These are phyloP conservation scores for Keithomyces neogunnii DNA, from an alignment of 2,329 filamentous ascomycete species.

Conservation along the genomic window DNA sequence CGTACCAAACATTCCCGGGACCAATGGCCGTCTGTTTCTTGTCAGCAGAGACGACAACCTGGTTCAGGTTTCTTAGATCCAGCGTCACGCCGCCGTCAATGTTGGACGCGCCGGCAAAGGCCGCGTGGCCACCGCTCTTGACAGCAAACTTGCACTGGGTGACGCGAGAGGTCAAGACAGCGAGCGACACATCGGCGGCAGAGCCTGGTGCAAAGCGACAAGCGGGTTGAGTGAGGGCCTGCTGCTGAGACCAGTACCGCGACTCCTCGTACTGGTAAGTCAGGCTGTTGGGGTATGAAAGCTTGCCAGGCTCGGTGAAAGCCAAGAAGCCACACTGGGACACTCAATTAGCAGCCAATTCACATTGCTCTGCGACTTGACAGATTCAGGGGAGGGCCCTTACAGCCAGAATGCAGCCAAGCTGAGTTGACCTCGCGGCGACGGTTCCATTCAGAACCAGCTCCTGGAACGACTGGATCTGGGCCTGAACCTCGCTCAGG, in stretches of 20 bases:
- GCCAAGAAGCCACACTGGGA: constrained; percentile 14
- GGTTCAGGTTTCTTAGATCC: constrained; percentile 16
- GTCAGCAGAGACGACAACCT: constrained; percentile 12
- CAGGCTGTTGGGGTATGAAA: constrained; percentile 11
- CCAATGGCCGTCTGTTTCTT: constrained; percentile 10
- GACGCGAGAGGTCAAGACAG: constrained; percentile 15
- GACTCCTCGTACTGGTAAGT: constrained; percentile 12
- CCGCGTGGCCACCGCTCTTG: constrained; percentile 24
- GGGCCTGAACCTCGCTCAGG: constrained; percentile 8
- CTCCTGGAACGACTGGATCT: constrained; percentile 9
- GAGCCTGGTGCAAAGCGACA: constrained; percentile 18
- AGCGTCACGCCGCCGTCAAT: constrained; percentile 20
- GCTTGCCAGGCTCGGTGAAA: constrained; percentile 6
- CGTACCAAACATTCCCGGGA: constrained; percentile 13
- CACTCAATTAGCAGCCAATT: background rate
- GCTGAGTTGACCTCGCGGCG: background rate
- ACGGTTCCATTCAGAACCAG: constrained; percentile 2
- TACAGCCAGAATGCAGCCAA: constrained; percentile 5
- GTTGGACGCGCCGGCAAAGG: constrained; percentile 19
- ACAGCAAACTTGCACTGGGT: constrained; percentile 22
- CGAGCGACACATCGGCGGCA: constrained; percentile 17
- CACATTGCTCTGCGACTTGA: background rate
- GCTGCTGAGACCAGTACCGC: constrained; percentile 18
- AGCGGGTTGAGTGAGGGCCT: constrained; percentile 9
- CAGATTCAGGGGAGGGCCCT: background rate